phyloP scores from a whole-genome alignment of 2,329 filamentous ascomycete genomes.

The Achaetomium macrosporum region DNA sequence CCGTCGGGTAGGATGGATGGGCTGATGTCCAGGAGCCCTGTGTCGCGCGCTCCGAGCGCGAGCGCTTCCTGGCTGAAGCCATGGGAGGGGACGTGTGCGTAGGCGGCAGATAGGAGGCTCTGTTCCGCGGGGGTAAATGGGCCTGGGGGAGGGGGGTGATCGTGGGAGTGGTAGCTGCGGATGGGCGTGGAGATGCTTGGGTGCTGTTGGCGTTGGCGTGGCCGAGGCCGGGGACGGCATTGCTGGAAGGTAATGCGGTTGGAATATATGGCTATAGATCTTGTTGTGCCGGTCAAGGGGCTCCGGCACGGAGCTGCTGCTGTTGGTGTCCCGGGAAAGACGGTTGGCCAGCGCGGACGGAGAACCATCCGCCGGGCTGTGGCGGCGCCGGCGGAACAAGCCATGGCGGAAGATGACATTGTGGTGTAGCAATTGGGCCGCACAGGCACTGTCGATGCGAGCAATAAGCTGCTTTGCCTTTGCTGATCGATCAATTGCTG shows the following conservation, averaged over 20 bases:
- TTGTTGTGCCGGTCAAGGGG: not conserved
- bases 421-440: not conserved
- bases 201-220: not conserved
- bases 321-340: not conserved
- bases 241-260: not conserved
- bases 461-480: not conserved
- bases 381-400: slow-evolving; percentile 5
- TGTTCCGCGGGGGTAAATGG: slow-evolving; percentile 65
- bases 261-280: not conserved
- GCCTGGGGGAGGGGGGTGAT: slow-evolving; percentile 54
- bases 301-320: not conserved
- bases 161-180: slow-evolving; percentile 63
- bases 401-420: slow-evolving; percentile 3
- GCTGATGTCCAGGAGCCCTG: slow-evolving; percentile 81
- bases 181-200: not conserved
- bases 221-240: not conserved
- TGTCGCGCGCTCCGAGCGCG: slow-evolving; percentile 71
- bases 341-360: not conserved
- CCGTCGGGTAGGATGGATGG: slow-evolving; percentile 72
- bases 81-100: slow-evolving; percentile 68
- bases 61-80: slow-evolving; percentile 77
- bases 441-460: not conserved
- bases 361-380: slow-evolving; percentile 11
- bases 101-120: slow-evolving; percentile 74
- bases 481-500: not conserved